Evolutionary conservation across 179 eudicot genomes (phyloP), one percentile per base, ranked within the genome.

Genomic region (Carnegiea gigantea): DNA sequence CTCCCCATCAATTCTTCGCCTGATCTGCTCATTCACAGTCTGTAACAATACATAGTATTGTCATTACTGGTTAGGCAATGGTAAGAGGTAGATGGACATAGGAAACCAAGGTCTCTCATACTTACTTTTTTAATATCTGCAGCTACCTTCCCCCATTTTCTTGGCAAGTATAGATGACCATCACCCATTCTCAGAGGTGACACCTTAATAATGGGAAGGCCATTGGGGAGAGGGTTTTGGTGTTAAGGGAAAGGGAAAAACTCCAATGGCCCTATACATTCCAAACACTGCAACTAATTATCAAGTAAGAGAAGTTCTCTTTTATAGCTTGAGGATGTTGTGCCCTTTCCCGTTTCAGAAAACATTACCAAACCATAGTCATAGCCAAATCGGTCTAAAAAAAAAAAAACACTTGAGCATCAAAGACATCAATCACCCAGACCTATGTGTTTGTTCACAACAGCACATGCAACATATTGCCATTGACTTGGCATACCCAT

Each of bases 1-100:
- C n/a, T 84, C 83, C 89, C 83, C 80, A 86, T 82, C 79, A 74
- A 77, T 65, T 84, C 89, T 81, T 86, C 89, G 38, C 65, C 79
- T 77, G 80, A 71, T 77, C 83, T 81, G 62, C 80, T 76, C 73
- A n/a, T 84, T 88, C 81, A 84, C 77, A 80, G 9, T 81, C 90
- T 88, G 90, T 75, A 65, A 73, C 78, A 38, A 33, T 13, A 51
- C 36, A 48, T 10, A 36, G 67, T 6, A 75, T 11, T 30, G 9
- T 23, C 38, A 68, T 49, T 14, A 51, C 75, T 62, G 46, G 33
- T 38, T 18, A 44, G 7, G 17, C 57, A 68, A 75, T 9, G 26
- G 14, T 26, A 43, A 30, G 23, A 18, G 36, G 40, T 60, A 64
- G n/a, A n/a, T 21, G 15, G 4, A 57, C 36, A 79, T n/a, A 33